A percentile compares a stretch with the other conserved stretches of the same genome.
phyloP scores from a whole-genome alignment of 75 land plant genomes.

The Pseudotsuga menziesii region DNA sequence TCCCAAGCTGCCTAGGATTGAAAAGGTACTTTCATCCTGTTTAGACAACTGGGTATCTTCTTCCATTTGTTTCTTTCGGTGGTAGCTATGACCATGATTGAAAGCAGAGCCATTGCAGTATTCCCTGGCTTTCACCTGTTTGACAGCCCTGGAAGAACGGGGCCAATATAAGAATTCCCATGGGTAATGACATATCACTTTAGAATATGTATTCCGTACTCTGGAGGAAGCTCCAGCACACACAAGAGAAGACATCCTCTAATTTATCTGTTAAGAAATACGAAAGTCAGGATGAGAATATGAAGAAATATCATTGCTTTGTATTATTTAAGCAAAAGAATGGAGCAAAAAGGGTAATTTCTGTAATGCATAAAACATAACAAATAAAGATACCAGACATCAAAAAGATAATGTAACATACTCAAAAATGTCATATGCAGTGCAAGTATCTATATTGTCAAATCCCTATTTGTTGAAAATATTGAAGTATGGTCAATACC shows the following conservation, averaged over 20 bases:
- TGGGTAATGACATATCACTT: not conserved
- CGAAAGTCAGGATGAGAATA: not conserved
- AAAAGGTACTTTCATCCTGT: conserved; percentile 27
- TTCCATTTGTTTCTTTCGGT: conserved; percentile 4
- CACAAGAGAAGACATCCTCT: not conserved
- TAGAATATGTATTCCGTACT: not conserved
- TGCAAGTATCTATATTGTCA: too few relatives aligned
- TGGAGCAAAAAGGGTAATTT: not conserved
- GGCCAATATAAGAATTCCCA: not conserved
- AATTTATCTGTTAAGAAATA: not conserved
- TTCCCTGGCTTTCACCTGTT: not conserved
- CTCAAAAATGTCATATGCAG: too few relatives aligned
- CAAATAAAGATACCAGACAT: not conserved
- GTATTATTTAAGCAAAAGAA: not conserved
- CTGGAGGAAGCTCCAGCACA: not conserved
- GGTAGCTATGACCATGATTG: conserved; percentile 6
- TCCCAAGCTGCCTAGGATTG: conserved; percentile 25
- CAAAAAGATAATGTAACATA: too few relatives aligned
- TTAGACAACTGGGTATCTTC: conserved; percentile 26
- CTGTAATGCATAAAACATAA: not conserved
- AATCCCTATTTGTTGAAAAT: too few relatives aligned
- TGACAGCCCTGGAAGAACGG: not conserved
- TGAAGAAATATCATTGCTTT: not conserved
- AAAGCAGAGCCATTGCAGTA: not conserved
- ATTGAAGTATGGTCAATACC: too few relatives aligned